A percentile compares a stretch with the other conserved stretches of the same genome.
Conservation (phyloP, 108 stramenopile species). For the Fistulifera pelliculosa region DNA sequence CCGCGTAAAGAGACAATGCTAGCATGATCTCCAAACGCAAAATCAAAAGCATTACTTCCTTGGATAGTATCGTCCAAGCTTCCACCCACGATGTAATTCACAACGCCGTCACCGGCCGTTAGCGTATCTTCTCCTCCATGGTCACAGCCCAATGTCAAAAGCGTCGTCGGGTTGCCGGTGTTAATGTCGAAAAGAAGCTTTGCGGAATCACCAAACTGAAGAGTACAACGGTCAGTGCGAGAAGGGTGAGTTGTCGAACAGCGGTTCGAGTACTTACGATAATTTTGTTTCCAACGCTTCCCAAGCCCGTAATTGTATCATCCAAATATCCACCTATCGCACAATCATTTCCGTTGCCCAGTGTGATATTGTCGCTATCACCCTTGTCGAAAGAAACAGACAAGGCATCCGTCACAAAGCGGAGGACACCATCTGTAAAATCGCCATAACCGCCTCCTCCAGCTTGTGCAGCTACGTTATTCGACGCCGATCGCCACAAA, state of each 20-base stretch:
- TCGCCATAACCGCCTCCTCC: constrained; percentile 37
- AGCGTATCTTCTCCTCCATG: constrained; percentile 12
- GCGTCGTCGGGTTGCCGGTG: constrained; percentile 7
- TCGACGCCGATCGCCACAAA: constrained; percentile 10
- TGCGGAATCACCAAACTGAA: constrained; percentile 8
- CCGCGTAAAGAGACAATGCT: constrained; percentile 10
- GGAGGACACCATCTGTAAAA: constrained; percentile 20
- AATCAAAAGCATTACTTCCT: constrained; percentile 8
- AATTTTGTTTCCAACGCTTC: constrained; percentile 16
- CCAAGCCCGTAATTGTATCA: constrained; percentile 12
- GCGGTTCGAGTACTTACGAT: constrained; percentile 9
- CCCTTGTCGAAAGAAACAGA: neutral
- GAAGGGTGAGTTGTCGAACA: neutral
- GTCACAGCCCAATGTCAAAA: constrained; percentile 10
- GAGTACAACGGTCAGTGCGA: neutral
- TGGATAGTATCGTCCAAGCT: constrained; percentile 8
- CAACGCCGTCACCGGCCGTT: constrained; percentile 14
- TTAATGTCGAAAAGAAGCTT: neutral
- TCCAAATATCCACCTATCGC: constrained; percentile 13
- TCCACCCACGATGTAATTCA: constrained; percentile 16
- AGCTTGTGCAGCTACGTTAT: constrained; percentile 11
- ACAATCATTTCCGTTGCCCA: constrained; percentile 5
- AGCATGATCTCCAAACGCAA: constrained; percentile 28
- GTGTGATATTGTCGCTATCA: constrained; percentile 1
- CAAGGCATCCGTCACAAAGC: constrained; percentile 6